A percentile compares a stretch with the other conserved stretches of the same genome.
phyloP scores from a whole-genome alignment of 2,329 filamentous ascomycete genomes.

The Fusarium newnesense region DNA sequence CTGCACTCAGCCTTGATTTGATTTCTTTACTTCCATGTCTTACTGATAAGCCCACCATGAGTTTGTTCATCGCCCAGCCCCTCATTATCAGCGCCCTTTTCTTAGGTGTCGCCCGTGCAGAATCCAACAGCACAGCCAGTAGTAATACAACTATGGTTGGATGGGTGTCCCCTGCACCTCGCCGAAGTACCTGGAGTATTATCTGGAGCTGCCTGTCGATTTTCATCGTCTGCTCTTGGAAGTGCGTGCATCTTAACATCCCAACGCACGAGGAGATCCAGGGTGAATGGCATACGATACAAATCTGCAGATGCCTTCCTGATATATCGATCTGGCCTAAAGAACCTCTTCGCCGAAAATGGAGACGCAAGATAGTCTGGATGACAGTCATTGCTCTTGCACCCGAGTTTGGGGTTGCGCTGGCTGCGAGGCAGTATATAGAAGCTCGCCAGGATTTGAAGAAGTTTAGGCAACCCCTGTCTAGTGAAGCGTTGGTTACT shows the following conservation, averaged over 20 bases:
- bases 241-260: neutral
- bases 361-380: fast-evolving
- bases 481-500: neutral
- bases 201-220: neutral
- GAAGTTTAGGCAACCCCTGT: fast-evolving
- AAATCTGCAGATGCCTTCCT: fast-evolving
- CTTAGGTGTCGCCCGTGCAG: fast-evolving
- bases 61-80: fast-evolving
- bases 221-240: neutral
- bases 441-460: fast-evolving
- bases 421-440: neutral
- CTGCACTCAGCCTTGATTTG: fast-evolving
- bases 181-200: fast-evolving
- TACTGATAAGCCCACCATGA: neutral
- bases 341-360: fast-evolving
- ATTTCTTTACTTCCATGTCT: fast-evolving
- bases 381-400: fast-evolving
- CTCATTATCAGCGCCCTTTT: neutral
- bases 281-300: fast-evolving
- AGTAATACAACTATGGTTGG: neutral
- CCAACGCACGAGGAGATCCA: neutral
- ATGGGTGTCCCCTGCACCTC: neutral
- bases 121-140: neutral
- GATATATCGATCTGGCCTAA: fast-evolving
- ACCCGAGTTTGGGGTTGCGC: fast-evolving